phyloP scores from a whole-genome alignment of 2,329 filamentous ascomycete species.

The Colletotrichum lini region DNA sequence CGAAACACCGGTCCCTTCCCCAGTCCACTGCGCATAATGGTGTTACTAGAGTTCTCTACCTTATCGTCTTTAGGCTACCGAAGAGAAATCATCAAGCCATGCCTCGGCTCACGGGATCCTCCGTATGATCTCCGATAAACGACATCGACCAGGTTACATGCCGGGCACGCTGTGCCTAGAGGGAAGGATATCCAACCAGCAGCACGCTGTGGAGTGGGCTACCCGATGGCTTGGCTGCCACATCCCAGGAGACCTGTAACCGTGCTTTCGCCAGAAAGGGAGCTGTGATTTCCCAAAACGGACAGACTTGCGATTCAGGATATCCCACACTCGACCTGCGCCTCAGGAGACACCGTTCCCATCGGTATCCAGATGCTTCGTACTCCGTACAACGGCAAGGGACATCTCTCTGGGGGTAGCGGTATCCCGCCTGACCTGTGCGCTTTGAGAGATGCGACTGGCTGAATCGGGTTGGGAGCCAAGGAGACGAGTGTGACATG shows the following conservation, averaged over 20 bases:
- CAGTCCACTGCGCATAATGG: background rate
- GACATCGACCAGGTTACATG: conserved; percentile 18
- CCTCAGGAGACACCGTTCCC: conserved; percentile 15
- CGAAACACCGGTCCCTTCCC: conserved; percentile 21
- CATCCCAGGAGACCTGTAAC: conserved; percentile 24
- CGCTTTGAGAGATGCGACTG: conserved; percentile 31
- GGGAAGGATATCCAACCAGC: conserved; percentile 1
- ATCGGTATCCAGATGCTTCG: conserved; percentile 26
- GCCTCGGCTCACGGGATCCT: conserved; percentile 10
- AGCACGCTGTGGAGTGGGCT: background rate
- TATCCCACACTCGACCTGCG: conserved; percentile 19
- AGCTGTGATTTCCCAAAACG: conserved; percentile 37
- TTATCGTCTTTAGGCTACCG: conserved; percentile 28
- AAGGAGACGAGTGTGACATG: conserved; percentile 15
- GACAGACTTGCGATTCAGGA: conserved; percentile 41
- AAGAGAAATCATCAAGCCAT: conserved; percentile 14
- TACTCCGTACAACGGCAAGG: conserved; percentile 19
- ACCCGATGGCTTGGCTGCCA: conserved; percentile 32
- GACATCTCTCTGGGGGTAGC: conserved; percentile 7
- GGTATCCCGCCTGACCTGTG: background rate
- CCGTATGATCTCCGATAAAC: conserved; percentile 32
- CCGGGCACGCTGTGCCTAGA: background rate
- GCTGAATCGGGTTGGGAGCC: conserved; percentile 8
- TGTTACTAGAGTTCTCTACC: conserved; percentile 1
- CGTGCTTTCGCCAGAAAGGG: conserved; percentile 32